These are phyloP conservation scores for Vitis vinifera DNA, from an alignment of 164 flowering plant genomes.

Conservation along the genomic window DNA sequence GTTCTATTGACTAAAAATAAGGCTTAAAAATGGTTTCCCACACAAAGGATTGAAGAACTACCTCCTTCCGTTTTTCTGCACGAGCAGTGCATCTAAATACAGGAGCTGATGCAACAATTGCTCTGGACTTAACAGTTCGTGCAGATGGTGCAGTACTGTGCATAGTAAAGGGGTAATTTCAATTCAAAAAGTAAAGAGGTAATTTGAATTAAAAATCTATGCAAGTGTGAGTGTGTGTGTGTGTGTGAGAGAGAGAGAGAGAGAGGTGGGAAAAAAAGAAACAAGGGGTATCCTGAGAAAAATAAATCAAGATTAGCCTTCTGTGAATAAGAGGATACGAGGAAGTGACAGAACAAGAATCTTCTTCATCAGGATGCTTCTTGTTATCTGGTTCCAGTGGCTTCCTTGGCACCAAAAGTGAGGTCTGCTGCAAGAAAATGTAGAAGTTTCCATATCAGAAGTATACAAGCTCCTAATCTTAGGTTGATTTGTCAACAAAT, in stretches of 20 bases:
- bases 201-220: too few relatives aligned
- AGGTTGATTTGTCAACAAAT: not conserved
- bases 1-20: too few relatives aligned
- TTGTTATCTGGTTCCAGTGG: constrained; percentile 38
- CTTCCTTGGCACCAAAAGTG: constrained; percentile 31
- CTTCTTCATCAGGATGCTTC: constrained; percentile 60
- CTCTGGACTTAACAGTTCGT: constrained; percentile 23
- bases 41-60: constrained; percentile 13
- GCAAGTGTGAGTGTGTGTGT: too few relatives aligned
- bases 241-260: not conserved
- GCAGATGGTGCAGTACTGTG: constrained; percentile 39
- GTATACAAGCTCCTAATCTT: not conserved
- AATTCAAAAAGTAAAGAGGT: not conserved
- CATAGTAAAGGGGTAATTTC: constrained; percentile 29
- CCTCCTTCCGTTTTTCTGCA: constrained; percentile 66
- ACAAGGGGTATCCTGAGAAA: not conserved
- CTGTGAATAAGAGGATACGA: constrained; percentile 39
- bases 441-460: not conserved
- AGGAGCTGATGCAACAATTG: constrained; percentile 50
- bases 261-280: not conserved
- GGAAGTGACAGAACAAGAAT: constrained; percentile 50
- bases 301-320: constrained; percentile 2
- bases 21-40: not conserved
- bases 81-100: constrained; percentile 44
- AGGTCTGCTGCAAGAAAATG: constrained; percentile 24